Evolutionary conservation across 2,329 filamentous ascomycete species (phyloP).

Genomic region (Pseudogymnoascus destructans): DNA sequence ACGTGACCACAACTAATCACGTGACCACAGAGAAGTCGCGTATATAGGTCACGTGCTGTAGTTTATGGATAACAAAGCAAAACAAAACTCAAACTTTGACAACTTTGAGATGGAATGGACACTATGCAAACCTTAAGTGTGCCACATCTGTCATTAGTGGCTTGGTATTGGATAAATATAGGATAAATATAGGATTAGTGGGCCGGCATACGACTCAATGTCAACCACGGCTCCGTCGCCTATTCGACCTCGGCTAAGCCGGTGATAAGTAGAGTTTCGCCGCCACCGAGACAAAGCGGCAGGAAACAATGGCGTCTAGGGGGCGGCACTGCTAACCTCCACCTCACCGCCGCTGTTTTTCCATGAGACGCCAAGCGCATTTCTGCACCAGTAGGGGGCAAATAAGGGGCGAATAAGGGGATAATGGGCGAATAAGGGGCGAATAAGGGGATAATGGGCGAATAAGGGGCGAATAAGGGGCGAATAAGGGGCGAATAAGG

Average conservation of each 20-base stretch:
- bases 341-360: no score
- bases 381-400: background rate
- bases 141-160: background rate
- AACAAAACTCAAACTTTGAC: no score
- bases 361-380: background rate
- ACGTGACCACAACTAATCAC: background rate
- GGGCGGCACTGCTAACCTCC: background rate
- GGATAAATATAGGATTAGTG: background rate
- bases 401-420: no score
- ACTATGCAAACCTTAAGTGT: conserved; percentile 6
- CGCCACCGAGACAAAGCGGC: background rate
- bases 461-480: no score
- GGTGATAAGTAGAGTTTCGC: background rate
- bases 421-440: no score
- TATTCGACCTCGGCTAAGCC: background rate
- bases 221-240: conserved; percentile 1
- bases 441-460: no score
- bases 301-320: background rate
- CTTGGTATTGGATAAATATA: conserved; percentile 1
- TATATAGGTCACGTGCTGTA: background rate
- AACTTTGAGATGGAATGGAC: background rate
- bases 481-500: no score
- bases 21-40: background rate
- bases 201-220: background rate
- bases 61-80: background rate